phyloP scores from a whole-genome alignment of 1,139 yeast species.

The Pichia sp. region DNA sequence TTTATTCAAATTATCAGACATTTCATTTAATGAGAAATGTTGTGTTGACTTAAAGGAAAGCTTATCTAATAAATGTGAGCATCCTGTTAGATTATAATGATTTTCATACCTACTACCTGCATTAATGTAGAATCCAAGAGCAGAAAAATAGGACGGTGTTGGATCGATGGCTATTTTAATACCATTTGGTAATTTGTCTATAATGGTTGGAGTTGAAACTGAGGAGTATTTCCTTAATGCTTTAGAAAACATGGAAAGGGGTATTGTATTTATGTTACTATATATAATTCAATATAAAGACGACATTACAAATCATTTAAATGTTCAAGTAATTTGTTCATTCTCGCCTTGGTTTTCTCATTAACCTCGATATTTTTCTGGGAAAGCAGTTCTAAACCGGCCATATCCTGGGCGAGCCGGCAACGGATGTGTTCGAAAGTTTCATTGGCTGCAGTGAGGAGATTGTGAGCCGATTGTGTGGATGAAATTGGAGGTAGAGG shows the following conservation, averaged over 20 bases:
- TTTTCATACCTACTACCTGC: conserved; percentile 86
- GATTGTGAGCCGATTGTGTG: background rate
- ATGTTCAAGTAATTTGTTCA: background rate
- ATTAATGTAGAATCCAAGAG: conserved; percentile 81
- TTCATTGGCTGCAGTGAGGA: background rate
- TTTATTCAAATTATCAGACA: conserved; percentile 69
- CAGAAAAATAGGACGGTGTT: conserved; percentile 85
- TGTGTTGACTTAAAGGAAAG: conserved; percentile 81
- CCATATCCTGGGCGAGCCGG: background rate
- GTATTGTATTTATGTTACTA: too few relatives aligned
- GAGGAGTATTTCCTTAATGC: background rate
- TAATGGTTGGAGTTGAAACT: conserved; percentile 15
- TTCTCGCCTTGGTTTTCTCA: background rate
- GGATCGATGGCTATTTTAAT: conserved; percentile 78
- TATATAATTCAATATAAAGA: too few relatives aligned
- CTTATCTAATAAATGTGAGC: conserved; percentile 79
- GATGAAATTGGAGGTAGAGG: background rate
- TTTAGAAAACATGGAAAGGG: background rate
- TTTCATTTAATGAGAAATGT: conserved; percentile 53
- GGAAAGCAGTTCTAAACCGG: background rate
- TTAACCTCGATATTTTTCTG: background rate
- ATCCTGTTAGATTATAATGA: conserved; percentile 49
- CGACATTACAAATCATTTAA: background rate
- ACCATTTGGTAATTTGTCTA: conserved; percentile 59
- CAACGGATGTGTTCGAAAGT: background rate